Evolutionary conservation across 2,329 filamentous ascomycete genomes (phyloP), one percentile per base, ranked within the genome.

Genomic region (Blastomyces parvus): DNA sequence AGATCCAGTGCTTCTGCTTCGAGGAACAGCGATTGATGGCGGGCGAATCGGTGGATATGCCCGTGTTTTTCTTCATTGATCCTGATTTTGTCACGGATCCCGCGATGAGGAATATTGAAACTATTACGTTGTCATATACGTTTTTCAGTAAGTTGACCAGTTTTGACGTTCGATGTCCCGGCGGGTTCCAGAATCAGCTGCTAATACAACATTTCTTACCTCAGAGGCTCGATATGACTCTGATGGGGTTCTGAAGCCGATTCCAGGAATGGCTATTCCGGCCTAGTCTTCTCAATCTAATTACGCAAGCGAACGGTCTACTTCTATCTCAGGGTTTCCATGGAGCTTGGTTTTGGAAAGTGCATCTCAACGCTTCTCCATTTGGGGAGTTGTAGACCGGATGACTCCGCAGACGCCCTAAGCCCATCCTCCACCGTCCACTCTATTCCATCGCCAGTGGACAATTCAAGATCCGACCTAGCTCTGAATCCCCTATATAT

Each of bases 1-100:
- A 99, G 83, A 99, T 99, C 56, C 94, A 99, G 77, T 99, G 94
- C 74, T 99, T 99, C 77, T 99, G 94, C 77, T 99, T 99, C 71
- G 94, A 99, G 79, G 93, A 91, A 75, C 94, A 99, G 82, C 84
- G 95, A 66, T 78, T 99, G 68, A 93, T 94, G 73, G 92, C 92
- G 6, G 92, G 93, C 55, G 95, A 99, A 82, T 94, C 91, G 55
- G 94, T 99, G 62, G 94, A 99, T 76, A 99, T 99, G 95, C 95
- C 94, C 0, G 95, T 99, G 0, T 99, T 99, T 77, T 99, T 99
- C 79, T 99, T 97, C 77, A 89, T 99, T 68, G 94, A 99, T 73
- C 94, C 94, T 0, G 94, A 97, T 73, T 88, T 99, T 79, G 82
- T 93, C 64, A 92, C 89, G 69, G 94, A 99, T 76, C 80, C 93